A percentile compares a stretch with the other conserved stretches of the same genome.
Evolutionary conservation across 148 eudicot genomes (phyloP).

Genomic region (Rhododendron griersonianum): DNA sequence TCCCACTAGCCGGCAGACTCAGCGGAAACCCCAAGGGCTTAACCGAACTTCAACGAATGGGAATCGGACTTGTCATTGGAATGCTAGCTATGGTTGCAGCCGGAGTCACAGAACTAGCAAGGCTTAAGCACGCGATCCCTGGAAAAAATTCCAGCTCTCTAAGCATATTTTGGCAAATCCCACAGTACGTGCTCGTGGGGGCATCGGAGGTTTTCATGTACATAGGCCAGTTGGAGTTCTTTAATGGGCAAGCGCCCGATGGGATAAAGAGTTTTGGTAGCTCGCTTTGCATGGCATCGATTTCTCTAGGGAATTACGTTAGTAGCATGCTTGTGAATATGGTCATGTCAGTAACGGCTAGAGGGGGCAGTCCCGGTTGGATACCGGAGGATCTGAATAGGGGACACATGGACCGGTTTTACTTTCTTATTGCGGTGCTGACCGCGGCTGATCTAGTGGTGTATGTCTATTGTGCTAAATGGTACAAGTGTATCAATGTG

Average conservation of each 20-base stretch:
- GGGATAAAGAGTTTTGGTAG: conserved; percentile 93
- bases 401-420: conserved; percentile 80
- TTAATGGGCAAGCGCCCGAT: conserved; percentile 85
- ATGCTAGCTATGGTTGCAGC: conserved; percentile 75
- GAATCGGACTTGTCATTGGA: conserved; percentile 68
- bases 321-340: conserved; percentile 63
- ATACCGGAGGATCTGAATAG: conserved; percentile 60
- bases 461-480: conserved; percentile 50
- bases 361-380: conserved; percentile 55
- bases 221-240: conserved; percentile 84
- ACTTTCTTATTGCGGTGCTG: conserved; percentile 60
- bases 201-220: conserved; percentile 93
- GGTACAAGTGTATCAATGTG: conserved; percentile 56
- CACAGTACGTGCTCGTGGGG: conserved; percentile 82
- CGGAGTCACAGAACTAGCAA: conserved; percentile 52
- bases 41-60: conserved; percentile 93
- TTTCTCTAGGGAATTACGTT: conserved; percentile 69
- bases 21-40: conserved; percentile 66
- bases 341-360: conserved; percentile 61
- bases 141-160: conserved; percentile 32
- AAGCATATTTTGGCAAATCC: conserved; percentile 79
- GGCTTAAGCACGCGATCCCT: conserved; percentile 41
- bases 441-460: conserved; percentile 44
- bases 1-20: conserved; percentile 50
- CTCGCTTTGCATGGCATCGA: conserved; percentile 91